Percentiles rank a stretch among this genome's conserved stretches.
phyloP scores from a whole-genome alignment of 352 stramenopile genomes.

The Globisporangium heterothallicum region DNA sequence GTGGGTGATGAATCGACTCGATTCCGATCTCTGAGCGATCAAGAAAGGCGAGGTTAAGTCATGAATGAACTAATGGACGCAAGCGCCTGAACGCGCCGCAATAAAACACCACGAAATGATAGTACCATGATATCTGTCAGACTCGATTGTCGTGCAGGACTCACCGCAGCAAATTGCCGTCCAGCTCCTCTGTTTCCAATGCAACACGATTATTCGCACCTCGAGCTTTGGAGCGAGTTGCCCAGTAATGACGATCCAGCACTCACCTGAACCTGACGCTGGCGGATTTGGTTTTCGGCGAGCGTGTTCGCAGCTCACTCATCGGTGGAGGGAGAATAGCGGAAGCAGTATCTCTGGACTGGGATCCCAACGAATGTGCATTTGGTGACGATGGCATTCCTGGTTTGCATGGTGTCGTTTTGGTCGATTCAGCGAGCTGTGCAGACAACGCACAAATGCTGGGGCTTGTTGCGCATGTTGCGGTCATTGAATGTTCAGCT shows the following conservation, averaged over 20 bases:
- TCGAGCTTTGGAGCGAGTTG: not conserved
- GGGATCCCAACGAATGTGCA: not conserved
- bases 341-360: constrained; percentile 12
- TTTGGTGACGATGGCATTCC: constrained; percentile 22
- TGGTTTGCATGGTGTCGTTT: constrained; percentile 13
- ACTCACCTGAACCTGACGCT: constrained; percentile 43
- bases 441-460: not conserved
- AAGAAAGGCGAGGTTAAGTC: constrained; percentile 2
- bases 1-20: constrained; percentile 29
- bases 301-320: constrained; percentile 27
- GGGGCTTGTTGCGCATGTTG: no score
- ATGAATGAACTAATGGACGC: not conserved
- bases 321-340: constrained; percentile 37
- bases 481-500: not conserved
- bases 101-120: not conserved
- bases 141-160: constrained; percentile 8
- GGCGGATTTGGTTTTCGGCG: constrained; percentile 38
- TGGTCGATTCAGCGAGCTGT: constrained; percentile 9
- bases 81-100: not conserved
- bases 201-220: not conserved
- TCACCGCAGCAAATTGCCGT: constrained; percentile 51
- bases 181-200: constrained; percentile 31
- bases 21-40: constrained; percentile 24
- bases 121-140: constrained; percentile 41
- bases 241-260: not conserved